Evolutionary conservation across 345 rosid species (phyloP), one percentile per base, ranked within the genome.

Genomic region (Eucalyptus cloeziana): DNA sequence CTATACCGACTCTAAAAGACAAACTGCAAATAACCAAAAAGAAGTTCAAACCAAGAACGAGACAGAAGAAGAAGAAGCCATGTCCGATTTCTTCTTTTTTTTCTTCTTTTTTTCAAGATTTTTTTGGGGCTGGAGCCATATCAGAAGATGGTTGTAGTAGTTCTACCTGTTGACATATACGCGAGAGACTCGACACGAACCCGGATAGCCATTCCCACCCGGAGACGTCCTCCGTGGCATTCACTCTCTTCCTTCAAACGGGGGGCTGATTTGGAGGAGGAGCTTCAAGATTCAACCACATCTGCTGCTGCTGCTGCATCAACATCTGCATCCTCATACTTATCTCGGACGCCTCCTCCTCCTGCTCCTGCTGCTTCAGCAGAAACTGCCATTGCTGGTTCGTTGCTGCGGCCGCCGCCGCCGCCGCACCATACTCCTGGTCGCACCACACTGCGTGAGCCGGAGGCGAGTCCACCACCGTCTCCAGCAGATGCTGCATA

Each of bases 401-500:
- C 40, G 85, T 86, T 22, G 89, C n/a, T 71, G 88, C 86, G 49
- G 88, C n/a, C 87, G 88, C 80, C 60, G 88, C 85, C 89, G 91
- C 89, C 49, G 91, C 89, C 62, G 93, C 91, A 15, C 95, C 95
- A 10, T 89, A 50, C 3, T 93, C 95, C 12, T 88, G 91, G 9
- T 92, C 88, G 91, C 86, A 95, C 60, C 95, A 93, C 88, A 69
- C 89, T 30, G 92, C 90, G 71, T 93, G 95, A 15, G 92, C 94
- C 27, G 58, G 93, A 1, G 95, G 91, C 13, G 97, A 94, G 91
- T 93, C 93, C 37, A 93, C 86, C 43, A 93, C 7, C 22, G 91
- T 93, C 79, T 93, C 93, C 67, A 94, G 76, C 45, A 93, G 88
- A 93, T 94, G 95, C 89, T 93, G 96, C 83, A 95, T 76, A 15